A percentile compares a stretch with the other conserved stretches of the same genome.
These are phyloP conservation scores for Sideroxylon spinosum DNA, from an alignment of 179 eudicot species.

Conservation along the genomic window DNA sequence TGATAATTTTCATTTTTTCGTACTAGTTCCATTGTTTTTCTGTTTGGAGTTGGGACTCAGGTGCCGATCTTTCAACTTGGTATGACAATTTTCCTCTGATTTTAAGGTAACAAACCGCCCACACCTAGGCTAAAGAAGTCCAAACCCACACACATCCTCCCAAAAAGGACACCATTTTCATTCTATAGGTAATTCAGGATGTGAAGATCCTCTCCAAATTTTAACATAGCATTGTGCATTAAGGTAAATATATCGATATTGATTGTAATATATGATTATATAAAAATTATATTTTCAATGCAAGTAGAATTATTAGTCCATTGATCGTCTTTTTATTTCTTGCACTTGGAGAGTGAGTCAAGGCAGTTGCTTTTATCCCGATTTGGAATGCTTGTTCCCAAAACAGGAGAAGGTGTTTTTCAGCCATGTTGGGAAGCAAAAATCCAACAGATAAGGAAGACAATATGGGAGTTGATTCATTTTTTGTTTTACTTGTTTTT, in stretches of 20 bases:
- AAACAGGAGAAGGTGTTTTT: no score
- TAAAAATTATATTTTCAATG: background rate
- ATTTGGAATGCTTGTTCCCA: no score
- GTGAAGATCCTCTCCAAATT: background rate
- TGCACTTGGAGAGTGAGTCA: no score
- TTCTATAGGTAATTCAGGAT: background rate
- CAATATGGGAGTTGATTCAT: no score
- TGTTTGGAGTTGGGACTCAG: background rate
- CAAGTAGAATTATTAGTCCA: no score
- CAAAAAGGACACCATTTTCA: background rate
- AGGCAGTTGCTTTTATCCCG: no score
- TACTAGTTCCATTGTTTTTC: background rate
- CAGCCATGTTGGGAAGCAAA: no score
- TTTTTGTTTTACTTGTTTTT: no score
- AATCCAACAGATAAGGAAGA: no score
- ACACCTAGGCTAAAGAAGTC: background rate
- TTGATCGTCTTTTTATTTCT: no score
- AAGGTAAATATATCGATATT: background rate
- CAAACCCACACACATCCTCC: background rate
- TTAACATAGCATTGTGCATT: background rate
- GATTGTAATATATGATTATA: background rate
- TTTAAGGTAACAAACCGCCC: background rate
- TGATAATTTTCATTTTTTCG: background rate
- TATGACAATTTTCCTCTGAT: background rate
- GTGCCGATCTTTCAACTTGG: background rate